These are phyloP conservation scores for Alliaria petiolata DNA, from an alignment of 345 rosid genomes.

Conservation along the genomic window DNA sequence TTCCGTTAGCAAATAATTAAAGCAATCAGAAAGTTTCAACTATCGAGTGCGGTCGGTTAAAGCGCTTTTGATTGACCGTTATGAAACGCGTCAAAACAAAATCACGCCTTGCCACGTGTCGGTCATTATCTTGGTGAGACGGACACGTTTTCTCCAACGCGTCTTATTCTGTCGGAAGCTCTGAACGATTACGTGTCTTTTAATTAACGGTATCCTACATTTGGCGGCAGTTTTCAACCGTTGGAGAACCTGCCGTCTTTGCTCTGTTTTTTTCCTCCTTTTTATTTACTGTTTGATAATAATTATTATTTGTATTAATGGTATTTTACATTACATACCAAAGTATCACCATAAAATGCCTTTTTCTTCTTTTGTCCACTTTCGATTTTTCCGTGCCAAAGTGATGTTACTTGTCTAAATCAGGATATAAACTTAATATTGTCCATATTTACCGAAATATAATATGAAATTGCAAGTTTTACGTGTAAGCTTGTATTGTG, in stretches of 20 bases:
- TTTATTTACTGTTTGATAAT: not conserved
- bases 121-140: not conserved
- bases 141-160: slow-evolving; percentile 27
- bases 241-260: slow-evolving; percentile 16
- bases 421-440: not conserved
- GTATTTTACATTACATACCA: not conserved
- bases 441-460: too few species aligned
- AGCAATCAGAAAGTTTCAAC: slow-evolving; percentile 17
- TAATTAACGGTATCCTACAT: slow-evolving; percentile 24
- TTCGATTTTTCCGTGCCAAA: slow-evolving; percentile 1
- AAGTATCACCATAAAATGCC: not conserved
- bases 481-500: too few species aligned
- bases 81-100: slow-evolving; percentile 26
- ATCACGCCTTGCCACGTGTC: slow-evolving; percentile 13
- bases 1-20: slow-evolving; percentile 8
- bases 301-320: too few species aligned
- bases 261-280: not conserved
- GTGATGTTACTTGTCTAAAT: slow-evolving; percentile 7
- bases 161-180: slow-evolving; percentile 25
- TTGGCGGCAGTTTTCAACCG: slow-evolving; percentile 33
- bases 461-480: too few species aligned
- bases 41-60: slow-evolving; percentile 33
- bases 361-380: slow-evolving; percentile 17
- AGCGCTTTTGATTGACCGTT: slow-evolving; percentile 30
- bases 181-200: slow-evolving; percentile 18